phyloP scores from a whole-genome alignment of 1,284 basidiomycete species.

The Leccinum pallidistipes region DNA sequence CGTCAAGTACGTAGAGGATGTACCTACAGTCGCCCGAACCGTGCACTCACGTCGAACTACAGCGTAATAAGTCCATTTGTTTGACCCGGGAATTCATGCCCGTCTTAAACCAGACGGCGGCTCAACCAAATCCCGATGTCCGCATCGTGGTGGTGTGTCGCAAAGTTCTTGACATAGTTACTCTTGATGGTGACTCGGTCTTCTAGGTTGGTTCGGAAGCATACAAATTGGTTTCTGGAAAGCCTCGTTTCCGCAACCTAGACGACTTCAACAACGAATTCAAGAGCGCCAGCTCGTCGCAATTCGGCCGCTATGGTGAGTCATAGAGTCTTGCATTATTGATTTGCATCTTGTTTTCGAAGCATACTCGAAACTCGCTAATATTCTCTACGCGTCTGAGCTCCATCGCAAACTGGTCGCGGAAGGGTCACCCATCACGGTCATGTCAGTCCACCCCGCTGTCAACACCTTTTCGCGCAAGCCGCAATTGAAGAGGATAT shows the following conservation, averaged over 20 bases:
- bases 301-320: conserved; percentile 41
- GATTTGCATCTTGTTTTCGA: background rate
- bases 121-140: conserved; percentile 46
- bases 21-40: background rate
- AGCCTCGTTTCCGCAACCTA: conserved; percentile 36
- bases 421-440: conserved; percentile 31
- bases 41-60: background rate
- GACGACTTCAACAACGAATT: conserved; percentile 43
- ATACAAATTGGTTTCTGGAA: conserved; percentile 19
- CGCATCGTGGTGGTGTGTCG: conserved; percentile 49
- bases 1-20: conserved; percentile 41
- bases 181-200: background rate
- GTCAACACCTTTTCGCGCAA: conserved; percentile 43
- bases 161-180: background rate
- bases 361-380: conserved; percentile 45
- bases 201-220: conserved; percentile 25
- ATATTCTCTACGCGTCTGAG: conserved; percentile 39
- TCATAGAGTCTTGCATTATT: background rate
- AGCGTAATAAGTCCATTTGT: conserved; percentile 50
- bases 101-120: conserved; percentile 45
- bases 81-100: conserved; percentile 48
- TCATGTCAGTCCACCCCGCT: conserved; percentile 37
- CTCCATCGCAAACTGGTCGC: conserved; percentile 40
- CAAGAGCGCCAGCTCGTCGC: conserved; percentile 24
- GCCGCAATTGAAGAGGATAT: conserved; percentile 19